These are phyloP conservation scores for Thuja plicata DNA, from an alignment of 83 land plant genomes.

Conservation along the genomic window DNA sequence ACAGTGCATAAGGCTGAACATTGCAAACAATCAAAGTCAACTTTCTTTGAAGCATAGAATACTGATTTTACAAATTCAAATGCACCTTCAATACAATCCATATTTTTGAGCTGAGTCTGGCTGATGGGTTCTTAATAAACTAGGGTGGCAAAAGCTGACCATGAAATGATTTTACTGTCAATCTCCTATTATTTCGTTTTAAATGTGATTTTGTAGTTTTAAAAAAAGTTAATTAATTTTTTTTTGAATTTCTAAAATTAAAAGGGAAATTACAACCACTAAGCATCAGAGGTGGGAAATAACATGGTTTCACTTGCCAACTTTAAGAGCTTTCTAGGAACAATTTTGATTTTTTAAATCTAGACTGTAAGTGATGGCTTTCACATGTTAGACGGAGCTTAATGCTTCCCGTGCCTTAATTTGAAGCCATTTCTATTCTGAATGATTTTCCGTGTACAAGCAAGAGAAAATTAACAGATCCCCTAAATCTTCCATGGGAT, in stretches of 20 bases:
- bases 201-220: background rate
- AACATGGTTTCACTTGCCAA: background rate
- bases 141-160: background rate
- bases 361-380: no score
- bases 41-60: background rate
- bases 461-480: no score
- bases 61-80: background rate
- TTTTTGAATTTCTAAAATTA: background rate
- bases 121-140: background rate
- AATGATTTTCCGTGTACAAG: no score
- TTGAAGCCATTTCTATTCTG: no score
- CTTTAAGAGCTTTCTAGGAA: no score
- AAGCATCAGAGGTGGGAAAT: background rate
- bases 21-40: background rate
- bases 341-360: no score
- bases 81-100: background rate
- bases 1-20: background rate
- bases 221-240: background rate
- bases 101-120: background rate
- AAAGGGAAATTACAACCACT: background rate
- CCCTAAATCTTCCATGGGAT: no score
- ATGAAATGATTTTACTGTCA: background rate
- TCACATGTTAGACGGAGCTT: no score
- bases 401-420: no score
- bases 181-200: background rate